Base-by-base conservation (phyloP, 1,284 basidiomycete species). In the Austroboletus niveus region DNA sequence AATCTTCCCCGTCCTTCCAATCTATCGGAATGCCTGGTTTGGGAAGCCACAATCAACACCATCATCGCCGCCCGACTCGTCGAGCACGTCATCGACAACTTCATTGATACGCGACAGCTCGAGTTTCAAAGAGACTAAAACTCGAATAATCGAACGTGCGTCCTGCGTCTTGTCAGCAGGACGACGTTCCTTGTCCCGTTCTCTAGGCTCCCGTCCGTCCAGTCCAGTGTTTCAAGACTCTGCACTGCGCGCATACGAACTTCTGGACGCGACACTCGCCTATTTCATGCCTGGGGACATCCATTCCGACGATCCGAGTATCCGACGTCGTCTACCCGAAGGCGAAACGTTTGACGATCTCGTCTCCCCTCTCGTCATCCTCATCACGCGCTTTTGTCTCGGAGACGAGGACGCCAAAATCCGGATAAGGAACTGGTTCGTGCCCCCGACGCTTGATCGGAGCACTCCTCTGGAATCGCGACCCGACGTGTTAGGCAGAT, bases 371-470 rank as follows among this genome's bases (percentile, higher is more conserved):
- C 73, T 94, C 12, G 75, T 88, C 11, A 71, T 92, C 11, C 77
- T 96, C 22, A 69, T 94, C 43, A 81, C 84, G 2, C 81, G 87
- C 52, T 68, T 91, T 24, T 89, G 85, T 57, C 67, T 76, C 22
- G 84, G 78, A 2, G 85, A 88, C 56, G 79, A 82, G 48, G 70
- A 70, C 1, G 80, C 81, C 22, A 76, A 84, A 48, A 56, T 67
- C 32, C 75, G 81, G 31, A 69, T 92, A 54, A 78, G 82, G 47
- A 77, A 82, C 38, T 79, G 80, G 73, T 70, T 96, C 9, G 69
- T 94, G 8, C 92, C 94, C 0, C 69, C 80, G 0, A 81, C 87
- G 58, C 63, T 96, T 66, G 94, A 97, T 67, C 82, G 94, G 30
- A 81, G 85, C 12, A 74, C 71, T 4, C 78, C 89, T 1, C 73